Base-by-base conservation (phyloP, 2,329 filamentous ascomycete species). In the Mycocentrospora acerina region DNA sequence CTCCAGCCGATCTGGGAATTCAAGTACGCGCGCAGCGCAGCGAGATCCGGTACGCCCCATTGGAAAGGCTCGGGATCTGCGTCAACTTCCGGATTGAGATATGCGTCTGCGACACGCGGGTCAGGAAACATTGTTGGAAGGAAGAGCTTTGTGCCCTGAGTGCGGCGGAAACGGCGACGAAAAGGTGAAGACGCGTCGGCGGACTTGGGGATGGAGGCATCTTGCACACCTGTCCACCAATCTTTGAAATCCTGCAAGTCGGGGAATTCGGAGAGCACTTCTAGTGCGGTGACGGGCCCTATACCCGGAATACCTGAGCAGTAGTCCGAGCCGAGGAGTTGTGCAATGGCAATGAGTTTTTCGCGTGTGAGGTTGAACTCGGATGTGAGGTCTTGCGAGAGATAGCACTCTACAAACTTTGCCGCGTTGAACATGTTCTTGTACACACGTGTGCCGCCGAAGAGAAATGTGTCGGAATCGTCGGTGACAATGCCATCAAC, bases 351-450 rank as follows among this genome's bases (percentile, higher is more conserved):
- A 46, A 98, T 95, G 35, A 98, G 81, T 59, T 91, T 88, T 37
- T 85, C 78, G n/a, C 91, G 82, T 3, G 88, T 85, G 0, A 98
- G 79, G 0, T 87, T 88, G 46, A 96, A 85, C 56, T 98, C 94
- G 54, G 86, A 86, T 57, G 95, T 88, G 0, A 98, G 75, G 59
- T 98, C 93, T 0, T 74, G 75, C 2, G 83, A 72, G 8, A 98
- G 78, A 62, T 97, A 98, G 69, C 93, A 97, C 70, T 98, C 93
- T 28, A 98, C 93, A 56, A 89, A 95, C 64, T 98, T 98, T 67
- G 93, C 93, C 56, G 89, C 85, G 68, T 96, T 98, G 76, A 98
- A 98, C 90, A 98, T 95, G 73, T 98, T 98, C 68, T 98, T 98
- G 76, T 98, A 98, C 15, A 98, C 86, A 13, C 91, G 79, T 0